A percentile compares a stretch with the other conserved stretches of the same genome.
phyloP scores from a whole-genome alignment of 2,329 filamentous ascomycete species.

The Fusarium brevicatenulatum region DNA sequence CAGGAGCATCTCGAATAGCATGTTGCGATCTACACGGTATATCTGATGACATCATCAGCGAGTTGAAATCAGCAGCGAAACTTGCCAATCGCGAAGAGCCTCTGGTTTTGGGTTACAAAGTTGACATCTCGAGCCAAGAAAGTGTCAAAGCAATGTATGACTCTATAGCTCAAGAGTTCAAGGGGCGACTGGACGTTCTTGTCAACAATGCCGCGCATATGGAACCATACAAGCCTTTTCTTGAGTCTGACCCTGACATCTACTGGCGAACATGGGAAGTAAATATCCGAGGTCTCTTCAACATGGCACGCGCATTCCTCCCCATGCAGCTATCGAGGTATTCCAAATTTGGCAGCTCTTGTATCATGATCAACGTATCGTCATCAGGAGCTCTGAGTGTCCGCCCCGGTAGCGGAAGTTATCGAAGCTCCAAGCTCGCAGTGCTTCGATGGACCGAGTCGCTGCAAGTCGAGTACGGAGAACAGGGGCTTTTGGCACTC shows the following conservation, averaged over 20 bases:
- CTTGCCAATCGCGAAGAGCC: too few relatives aligned
- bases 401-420: neutral
- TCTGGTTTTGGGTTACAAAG: too few relatives aligned
- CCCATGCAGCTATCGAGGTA: neutral
- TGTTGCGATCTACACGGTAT: neutral
- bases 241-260: neutral
- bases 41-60: neutral
- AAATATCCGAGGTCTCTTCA: neutral
- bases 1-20: neutral
- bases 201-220: neutral
- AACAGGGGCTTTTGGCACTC: accelerated
- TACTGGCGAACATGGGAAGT: neutral
- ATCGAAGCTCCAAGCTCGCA: neutral
- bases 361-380: neutral
- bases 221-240: neutral
- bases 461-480: neutral
- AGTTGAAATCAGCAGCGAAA: too few relatives aligned
- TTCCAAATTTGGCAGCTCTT: accelerated
- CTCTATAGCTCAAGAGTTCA: accelerated
- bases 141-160: too few relatives aligned
- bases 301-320: neutral
- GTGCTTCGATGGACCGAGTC: neutral
- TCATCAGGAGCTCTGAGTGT: neutral
- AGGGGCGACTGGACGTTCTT: neutral
- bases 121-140: too few relatives aligned